Evolutionary conservation across 352 stramenopile genomes (phyloP).

Genomic region (Phytopythium vexans): DNA sequence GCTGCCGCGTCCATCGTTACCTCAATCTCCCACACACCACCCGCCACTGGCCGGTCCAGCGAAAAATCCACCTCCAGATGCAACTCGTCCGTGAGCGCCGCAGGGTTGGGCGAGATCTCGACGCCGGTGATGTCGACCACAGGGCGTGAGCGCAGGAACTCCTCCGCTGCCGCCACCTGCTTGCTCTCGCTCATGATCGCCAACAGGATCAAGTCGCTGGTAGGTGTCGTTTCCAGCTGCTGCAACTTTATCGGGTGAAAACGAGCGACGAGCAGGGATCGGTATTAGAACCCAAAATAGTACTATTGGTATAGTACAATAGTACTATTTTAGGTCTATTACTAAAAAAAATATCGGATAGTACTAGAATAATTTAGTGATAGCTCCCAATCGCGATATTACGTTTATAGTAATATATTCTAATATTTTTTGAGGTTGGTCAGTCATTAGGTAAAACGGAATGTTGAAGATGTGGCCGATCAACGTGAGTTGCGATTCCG

Average conservation of each 20-base stretch:
- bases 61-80: slow-evolving; percentile 82
- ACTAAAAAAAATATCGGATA: no score
- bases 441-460: no score
- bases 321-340: no score
- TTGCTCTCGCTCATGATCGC: slow-evolving; percentile 75
- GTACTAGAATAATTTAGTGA: no score
- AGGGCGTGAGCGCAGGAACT: slow-evolving; percentile 44
- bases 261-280: no score
- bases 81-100: slow-evolving; percentile 66
- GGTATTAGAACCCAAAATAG: no score
- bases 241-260: slow-evolving; percentile 3
- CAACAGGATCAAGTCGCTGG: background rate
- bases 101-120: slow-evolving; percentile 82
- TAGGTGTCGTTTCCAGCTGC: slow-evolving; percentile 3
- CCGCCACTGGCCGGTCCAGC: slow-evolving; percentile 53
- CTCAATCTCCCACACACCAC: slow-evolving; percentile 78
- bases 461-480: no score
- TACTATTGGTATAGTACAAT: no score
- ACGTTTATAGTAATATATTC: no score
- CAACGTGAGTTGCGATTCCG: no score
- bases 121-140: slow-evolving; percentile 67
- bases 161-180: slow-evolving; percentile 26
- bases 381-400: no score
- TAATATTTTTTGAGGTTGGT: no score
- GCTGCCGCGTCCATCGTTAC: slow-evolving; percentile 17